Percentiles rank a stretch among this genome's conserved stretches.
phyloP scores from a whole-genome alignment of 331 rosid genomes.

The Rhamnella rubrinervis region DNA sequence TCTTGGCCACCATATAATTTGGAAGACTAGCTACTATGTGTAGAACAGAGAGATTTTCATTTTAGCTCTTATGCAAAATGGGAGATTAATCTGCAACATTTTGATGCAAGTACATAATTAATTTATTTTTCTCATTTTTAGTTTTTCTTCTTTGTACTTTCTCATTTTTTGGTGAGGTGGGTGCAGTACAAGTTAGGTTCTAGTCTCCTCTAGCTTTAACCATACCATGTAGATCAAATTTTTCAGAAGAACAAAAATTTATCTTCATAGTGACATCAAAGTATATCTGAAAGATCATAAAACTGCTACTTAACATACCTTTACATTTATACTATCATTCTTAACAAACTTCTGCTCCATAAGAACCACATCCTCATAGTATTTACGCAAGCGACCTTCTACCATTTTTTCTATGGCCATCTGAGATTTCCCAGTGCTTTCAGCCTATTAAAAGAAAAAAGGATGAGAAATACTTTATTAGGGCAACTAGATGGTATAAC shows the following conservation, averaged over 20 bases:
- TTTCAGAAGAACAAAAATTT: neutral
- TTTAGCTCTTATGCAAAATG: no score
- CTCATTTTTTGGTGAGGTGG: no score
- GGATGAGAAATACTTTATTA: neutral
- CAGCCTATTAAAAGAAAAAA: slow-evolving; percentile 56
- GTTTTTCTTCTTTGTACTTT: no score
- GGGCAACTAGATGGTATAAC: neutral
- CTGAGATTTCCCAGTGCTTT: slow-evolving; percentile 80
- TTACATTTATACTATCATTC: slow-evolving; percentile 60
- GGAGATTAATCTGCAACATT: no score
- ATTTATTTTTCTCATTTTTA: no score
- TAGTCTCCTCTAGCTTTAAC: no score
- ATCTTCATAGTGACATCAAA: neutral
- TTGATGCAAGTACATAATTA: no score
- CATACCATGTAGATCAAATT: neutral
- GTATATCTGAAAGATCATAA: neutral
- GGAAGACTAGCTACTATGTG: no score
- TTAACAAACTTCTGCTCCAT: slow-evolving; percentile 84
- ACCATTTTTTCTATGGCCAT: slow-evolving; percentile 94
- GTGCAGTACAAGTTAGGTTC: no score
- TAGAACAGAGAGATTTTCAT: no score
- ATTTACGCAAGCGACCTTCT: slow-evolving; percentile 94
- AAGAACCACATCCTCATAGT: slow-evolving; percentile 88
- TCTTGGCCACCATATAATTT: no score
- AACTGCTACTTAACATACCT: slow-evolving; percentile 46